These are phyloP conservation scores for Rubus parviflorus DNA, from an alignment of 306 rosid species.

Conservation along the genomic window DNA sequence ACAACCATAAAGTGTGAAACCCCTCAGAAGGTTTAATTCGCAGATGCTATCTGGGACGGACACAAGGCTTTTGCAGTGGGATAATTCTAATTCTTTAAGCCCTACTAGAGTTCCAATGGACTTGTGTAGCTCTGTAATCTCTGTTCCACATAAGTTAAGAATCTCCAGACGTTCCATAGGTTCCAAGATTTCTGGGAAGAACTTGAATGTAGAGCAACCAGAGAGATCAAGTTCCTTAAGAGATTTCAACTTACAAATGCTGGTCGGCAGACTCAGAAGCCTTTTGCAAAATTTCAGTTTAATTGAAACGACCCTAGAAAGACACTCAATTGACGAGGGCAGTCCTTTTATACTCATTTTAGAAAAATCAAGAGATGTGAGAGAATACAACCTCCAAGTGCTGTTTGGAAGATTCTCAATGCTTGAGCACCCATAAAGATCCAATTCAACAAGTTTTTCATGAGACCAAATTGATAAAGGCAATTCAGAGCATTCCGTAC, in stretches of 20 bases:
- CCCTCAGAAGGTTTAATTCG: background rate
- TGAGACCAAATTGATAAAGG: background rate
- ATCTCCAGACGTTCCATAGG: background rate
- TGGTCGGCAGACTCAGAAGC: background rate
- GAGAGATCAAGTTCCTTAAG: background rate
- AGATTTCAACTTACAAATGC: background rate
- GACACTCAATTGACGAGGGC: background rate
- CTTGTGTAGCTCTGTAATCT: background rate
- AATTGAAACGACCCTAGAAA: background rate
- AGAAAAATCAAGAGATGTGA: background rate
- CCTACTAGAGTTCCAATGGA: background rate
- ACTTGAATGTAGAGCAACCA: background rate
- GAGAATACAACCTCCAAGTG: background rate
- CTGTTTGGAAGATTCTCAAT: conserved; percentile 8
- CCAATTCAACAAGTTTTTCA: background rate
- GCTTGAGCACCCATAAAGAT: rapidly evolving
- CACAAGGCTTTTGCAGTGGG: background rate
- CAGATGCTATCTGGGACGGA: background rate
- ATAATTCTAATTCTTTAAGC: background rate
- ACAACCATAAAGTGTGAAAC: background rate
- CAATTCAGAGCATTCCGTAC: background rate
- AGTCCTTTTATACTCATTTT: background rate
- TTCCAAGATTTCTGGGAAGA: conserved; percentile 9
- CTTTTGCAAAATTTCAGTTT: background rate
- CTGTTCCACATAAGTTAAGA: background rate